Evolutionary conservation across 257 asterid species (phyloP).

Genomic region (Primulina tabacum): DNA sequence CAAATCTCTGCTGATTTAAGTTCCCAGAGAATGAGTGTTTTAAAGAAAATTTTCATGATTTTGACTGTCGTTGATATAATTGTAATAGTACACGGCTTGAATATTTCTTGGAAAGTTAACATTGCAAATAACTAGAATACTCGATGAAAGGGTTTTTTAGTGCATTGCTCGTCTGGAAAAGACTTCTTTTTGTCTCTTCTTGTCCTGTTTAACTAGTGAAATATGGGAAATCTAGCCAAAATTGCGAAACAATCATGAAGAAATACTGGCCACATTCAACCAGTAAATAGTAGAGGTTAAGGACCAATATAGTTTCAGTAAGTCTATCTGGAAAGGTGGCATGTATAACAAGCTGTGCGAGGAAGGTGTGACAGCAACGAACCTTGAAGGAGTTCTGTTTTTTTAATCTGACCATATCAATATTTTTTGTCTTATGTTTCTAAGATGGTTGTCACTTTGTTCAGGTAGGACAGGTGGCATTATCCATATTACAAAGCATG

Average conservation of each 20-base stretch:
- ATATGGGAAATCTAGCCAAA: too few relatives aligned
- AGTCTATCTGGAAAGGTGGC: not conserved
- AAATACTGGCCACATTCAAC: not conserved
- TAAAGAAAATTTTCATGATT: not conserved
- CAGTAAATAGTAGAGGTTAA: not conserved
- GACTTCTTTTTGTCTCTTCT: not conserved
- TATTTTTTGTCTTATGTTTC: conserved; percentile 14
- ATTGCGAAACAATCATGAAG: not conserved
- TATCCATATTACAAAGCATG: conserved; percentile 93
- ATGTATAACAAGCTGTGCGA: not conserved
- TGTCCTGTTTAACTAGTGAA: not conserved
- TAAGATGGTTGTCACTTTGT: conserved; percentile 25
- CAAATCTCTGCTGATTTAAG: too few relatives aligned
- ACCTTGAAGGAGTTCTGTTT: conserved; percentile 19
- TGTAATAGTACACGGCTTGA: not conserved
- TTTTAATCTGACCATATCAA: conserved; percentile 8
- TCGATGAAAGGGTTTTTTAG: not conserved
- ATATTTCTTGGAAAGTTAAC: not conserved
- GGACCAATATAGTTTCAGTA: not conserved
- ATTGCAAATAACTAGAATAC: not conserved
- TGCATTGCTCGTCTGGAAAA: not conserved
- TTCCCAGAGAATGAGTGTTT: not conserved
- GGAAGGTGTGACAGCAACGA: conserved; percentile 1
- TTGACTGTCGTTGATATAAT: not conserved
- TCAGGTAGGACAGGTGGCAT: conserved; percentile 92